Conservation (phyloP, 352 stramenopile species). For the Phytophthora rubi region DNA sequence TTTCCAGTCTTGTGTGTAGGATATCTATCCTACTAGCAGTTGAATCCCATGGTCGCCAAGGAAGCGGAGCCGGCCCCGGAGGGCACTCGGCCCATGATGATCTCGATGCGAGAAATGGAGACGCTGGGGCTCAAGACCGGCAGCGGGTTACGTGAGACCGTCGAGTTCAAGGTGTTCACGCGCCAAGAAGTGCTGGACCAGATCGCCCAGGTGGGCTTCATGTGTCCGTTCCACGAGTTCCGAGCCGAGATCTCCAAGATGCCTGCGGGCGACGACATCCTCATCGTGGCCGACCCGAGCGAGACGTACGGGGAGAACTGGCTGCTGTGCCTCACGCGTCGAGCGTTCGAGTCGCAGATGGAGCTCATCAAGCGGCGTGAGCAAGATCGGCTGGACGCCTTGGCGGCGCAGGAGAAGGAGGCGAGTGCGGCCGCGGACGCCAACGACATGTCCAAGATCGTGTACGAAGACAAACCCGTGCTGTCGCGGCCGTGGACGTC, state of each 20-base stretch:
- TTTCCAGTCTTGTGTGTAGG: constrained; percentile 19
- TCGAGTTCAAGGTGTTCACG: constrained; percentile 73
- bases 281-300: constrained; percentile 77
- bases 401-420: constrained; percentile 47
- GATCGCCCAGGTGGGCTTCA: constrained; percentile 82
- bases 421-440: constrained; percentile 30
- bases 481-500: constrained; percentile 68
- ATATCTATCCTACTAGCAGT: background rate
- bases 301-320: constrained; percentile 89
- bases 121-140: constrained; percentile 80
- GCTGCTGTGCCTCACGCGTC: constrained; percentile 76
- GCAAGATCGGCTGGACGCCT: constrained; percentile 50
- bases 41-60: constrained; percentile 28
- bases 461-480: constrained; percentile 82
- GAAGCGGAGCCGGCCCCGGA: constrained; percentile 62
- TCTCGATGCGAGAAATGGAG: constrained; percentile 89
- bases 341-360: constrained; percentile 70
- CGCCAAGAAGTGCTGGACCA: constrained; percentile 76
- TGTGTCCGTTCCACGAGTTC: constrained; percentile 84
- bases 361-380: constrained; percentile 61
- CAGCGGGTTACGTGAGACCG: constrained; percentile 76
- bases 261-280: constrained; percentile 63
- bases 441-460: constrained; percentile 58
- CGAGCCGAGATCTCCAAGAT: constrained; percentile 72
- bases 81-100: constrained; percentile 82